Evolutionary conservation across 2,329 filamentous ascomycete species (phyloP).

Genomic region (Aspergillaceae sp.): DNA sequence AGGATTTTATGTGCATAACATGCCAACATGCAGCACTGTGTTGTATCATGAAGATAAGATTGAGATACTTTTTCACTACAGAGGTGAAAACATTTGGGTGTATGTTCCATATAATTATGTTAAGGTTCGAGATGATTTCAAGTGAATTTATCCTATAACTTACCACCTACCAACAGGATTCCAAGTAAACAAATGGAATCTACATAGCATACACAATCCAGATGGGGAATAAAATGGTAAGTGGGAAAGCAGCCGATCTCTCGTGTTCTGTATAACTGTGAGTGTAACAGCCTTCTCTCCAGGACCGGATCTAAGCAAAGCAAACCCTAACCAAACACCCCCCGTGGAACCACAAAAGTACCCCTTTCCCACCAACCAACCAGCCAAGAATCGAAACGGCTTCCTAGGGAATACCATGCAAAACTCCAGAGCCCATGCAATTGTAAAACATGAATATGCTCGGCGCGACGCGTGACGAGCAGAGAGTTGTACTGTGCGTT

Average conservation of each 20-base stretch:
- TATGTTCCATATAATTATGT: not conserved
- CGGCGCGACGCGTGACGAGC: constrained; percentile 5
- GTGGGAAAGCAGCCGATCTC: too few species aligned
- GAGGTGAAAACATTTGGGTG: not conserved
- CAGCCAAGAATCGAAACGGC: constrained; percentile 14
- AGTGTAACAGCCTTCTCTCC: too few species aligned
- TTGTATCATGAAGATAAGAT: not conserved
- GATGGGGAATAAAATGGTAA: too few species aligned
- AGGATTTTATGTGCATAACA: too few species aligned
- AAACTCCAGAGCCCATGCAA: constrained; percentile 29
- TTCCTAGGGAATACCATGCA: constrained; percentile 18
- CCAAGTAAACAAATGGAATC: too few species aligned
- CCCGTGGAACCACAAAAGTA: not conserved
- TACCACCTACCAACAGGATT: too few species aligned
- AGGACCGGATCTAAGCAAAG: constrained; percentile 3
- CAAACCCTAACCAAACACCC: constrained; percentile 12
- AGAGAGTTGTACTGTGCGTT: not conserved
- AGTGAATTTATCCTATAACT: not conserved
- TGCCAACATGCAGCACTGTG: too few species aligned
- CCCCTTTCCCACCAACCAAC: not conserved
- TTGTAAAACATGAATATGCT: constrained; percentile 24
- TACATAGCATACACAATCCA: too few species aligned
- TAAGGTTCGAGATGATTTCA: not conserved
- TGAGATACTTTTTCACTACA: not conserved
- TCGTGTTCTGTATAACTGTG: too few species aligned